These are phyloP conservation scores for Alternaria brassicicola DNA, from an alignment of 2,329 filamentous ascomycete genomes.

Conservation along the genomic window DNA sequence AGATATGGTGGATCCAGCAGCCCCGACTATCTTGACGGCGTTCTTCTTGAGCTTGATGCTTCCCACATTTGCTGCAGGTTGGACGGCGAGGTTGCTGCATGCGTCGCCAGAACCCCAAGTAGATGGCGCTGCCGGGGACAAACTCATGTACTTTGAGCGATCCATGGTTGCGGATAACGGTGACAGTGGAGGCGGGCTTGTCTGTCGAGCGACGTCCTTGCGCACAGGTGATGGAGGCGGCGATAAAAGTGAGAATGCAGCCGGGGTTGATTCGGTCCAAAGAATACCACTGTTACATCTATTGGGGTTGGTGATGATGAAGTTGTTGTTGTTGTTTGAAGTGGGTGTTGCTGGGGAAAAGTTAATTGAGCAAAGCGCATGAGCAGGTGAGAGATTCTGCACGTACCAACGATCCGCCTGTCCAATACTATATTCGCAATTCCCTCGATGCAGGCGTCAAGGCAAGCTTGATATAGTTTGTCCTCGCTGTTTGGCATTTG, in stretches of 20 bases:
- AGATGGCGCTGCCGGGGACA: slow-evolving; percentile 3
- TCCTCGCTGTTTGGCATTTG: slow-evolving; percentile 15
- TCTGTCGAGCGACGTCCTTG: neutral
- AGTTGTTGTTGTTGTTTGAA: slow-evolving; percentile 9
- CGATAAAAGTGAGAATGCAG: slow-evolving; percentile 4
- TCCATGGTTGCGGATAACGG: slow-evolving; percentile 17
- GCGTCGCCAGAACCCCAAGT: slow-evolving; percentile 8
- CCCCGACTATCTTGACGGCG: slow-evolving; percentile 34
- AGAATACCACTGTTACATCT: neutral
- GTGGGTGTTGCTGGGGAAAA: slow-evolving; percentile 6
- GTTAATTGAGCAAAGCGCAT: slow-evolving; percentile 1
- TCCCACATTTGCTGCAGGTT: slow-evolving; percentile 23
- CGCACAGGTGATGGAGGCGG: slow-evolving; percentile 14
- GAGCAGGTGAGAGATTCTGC: neutral
- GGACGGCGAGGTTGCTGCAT: slow-evolving; percentile 29
- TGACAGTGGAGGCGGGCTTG: neutral
- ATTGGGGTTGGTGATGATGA: neutral
- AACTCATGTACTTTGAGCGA: slow-evolving; percentile 12
- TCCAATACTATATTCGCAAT: slow-evolving; percentile 23
- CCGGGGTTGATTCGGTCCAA: neutral
- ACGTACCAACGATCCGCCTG: slow-evolving; percentile 8
- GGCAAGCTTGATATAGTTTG: slow-evolving; percentile 17
- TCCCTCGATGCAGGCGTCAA: slow-evolving; percentile 26
- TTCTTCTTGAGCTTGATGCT: slow-evolving; percentile 39
- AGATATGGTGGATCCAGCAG: slow-evolving; percentile 18